These are phyloP conservation scores for Pochonia chlamydosporia DNA, from an alignment of 2,329 filamentous ascomycete species.

Conservation along the genomic window DNA sequence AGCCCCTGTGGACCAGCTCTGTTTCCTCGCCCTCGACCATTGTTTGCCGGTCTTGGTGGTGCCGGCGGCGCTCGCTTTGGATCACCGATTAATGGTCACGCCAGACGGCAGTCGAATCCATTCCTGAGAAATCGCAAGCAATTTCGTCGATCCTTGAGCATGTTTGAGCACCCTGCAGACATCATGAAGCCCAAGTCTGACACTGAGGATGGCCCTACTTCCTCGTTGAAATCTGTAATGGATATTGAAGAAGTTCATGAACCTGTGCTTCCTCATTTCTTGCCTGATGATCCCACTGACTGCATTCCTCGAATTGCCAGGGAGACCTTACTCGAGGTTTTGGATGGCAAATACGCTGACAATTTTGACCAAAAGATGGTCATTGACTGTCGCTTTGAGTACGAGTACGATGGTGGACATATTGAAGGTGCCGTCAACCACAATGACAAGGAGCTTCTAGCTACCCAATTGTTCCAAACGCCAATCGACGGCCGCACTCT, in stretches of 20 bases:
- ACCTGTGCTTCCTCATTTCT: conserved; percentile 77
- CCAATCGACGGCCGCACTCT: conserved; percentile 66
- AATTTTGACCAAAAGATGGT: conserved; percentile 77
- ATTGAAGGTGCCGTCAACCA: conserved; percentile 92
- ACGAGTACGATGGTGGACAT: conserved; percentile 95
- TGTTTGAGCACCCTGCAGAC: conserved; percentile 92
- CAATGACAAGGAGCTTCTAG: conserved; percentile 89
- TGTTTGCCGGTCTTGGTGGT: conserved; percentile 55
- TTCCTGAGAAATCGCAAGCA: conserved; percentile 76
- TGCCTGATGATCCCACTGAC: conserved; percentile 73
- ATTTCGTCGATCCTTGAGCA: conserved; percentile 88
- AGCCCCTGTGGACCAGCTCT: conserved; percentile 51
- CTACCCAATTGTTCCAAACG: conserved; percentile 68
- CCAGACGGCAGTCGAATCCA: conserved; percentile 67
- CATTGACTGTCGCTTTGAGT: conserved; percentile 97
- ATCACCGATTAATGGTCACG: conserved; percentile 66
- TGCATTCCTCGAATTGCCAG: conserved; percentile 82
- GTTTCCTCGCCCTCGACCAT: conserved; percentile 56
- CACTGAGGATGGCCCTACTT: conserved; percentile 42
- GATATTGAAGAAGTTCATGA: conserved; percentile 74
- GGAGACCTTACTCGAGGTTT: conserved; percentile 75
- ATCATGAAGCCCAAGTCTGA: conserved; percentile 71
- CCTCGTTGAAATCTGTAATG: conserved; percentile 65
- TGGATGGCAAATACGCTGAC: conserved; percentile 76
- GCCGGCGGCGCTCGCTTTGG: conserved; percentile 57